Percentiles rank a stretch among this genome's conserved stretches.
Conservation (phyloP, 2,329 filamentous ascomycete species). For the Shiraia bambusicola region DNA sequence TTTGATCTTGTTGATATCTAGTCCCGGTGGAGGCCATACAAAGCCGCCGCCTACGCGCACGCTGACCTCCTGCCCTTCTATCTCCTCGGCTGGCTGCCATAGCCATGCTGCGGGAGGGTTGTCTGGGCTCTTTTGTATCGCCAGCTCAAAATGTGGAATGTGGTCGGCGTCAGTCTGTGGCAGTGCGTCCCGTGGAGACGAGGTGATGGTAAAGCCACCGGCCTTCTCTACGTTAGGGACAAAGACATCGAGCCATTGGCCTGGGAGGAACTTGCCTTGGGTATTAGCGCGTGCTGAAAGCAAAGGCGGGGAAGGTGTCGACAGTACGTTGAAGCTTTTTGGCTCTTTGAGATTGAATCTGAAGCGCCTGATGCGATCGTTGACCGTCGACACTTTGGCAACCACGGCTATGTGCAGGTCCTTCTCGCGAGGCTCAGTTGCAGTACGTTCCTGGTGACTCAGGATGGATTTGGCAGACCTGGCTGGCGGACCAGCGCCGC, state of each 20-base stretch:
- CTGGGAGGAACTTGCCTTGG: slow-evolving; percentile 66
- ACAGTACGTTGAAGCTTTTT: slow-evolving; percentile 52
- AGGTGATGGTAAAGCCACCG: slow-evolving; percentile 88
- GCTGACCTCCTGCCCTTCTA: slow-evolving; percentile 60
- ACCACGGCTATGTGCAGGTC: slow-evolving; percentile 65
- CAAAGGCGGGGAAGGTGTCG: slow-evolving; percentile 25
- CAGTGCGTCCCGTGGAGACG: slow-evolving; percentile 61
- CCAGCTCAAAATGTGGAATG: slow-evolving; percentile 69
- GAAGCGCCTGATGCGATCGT: slow-evolving; percentile 67
- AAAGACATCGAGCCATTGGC: slow-evolving; percentile 87
- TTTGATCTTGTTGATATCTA: slow-evolving; percentile 50
- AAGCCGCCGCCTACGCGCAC: slow-evolving; percentile 82
- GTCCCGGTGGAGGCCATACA: slow-evolving; percentile 66
- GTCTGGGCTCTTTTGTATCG: slow-evolving; percentile 68
- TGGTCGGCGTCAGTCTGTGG: slow-evolving; percentile 23
- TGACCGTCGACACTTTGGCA: slow-evolving; percentile 63
- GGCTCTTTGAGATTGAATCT: slow-evolving; percentile 60
- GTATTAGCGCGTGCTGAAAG: slow-evolving; percentile 33
- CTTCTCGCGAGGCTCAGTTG: slow-evolving; percentile 68
- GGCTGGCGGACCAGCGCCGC: slow-evolving; percentile 35
- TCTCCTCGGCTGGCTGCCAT: slow-evolving; percentile 58
- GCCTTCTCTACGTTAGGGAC: slow-evolving; percentile 68
- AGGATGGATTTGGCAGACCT: slow-evolving; percentile 28
- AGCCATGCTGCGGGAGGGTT: slow-evolving; percentile 78
- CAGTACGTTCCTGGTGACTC: slow-evolving; percentile 70